These are phyloP conservation scores for Phytophthora cajani DNA, from an alignment of 352 stramenopile genomes.

Conservation along the genomic window DNA sequence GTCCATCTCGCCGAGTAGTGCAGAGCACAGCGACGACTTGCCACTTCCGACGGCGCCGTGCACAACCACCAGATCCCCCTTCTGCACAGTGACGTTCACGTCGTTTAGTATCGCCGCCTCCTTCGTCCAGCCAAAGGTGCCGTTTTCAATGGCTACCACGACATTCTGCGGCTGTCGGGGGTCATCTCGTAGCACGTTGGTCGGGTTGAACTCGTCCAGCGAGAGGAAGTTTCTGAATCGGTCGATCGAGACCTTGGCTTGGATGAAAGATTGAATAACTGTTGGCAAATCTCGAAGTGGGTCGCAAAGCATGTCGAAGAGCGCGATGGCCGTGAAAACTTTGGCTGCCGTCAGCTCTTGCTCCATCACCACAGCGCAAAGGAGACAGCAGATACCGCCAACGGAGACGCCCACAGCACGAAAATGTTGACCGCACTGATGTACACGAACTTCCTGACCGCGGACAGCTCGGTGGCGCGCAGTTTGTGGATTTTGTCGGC, in stretches of 20 bases:
- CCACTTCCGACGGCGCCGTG: slow-evolving; percentile 53
- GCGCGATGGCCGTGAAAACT: slow-evolving; percentile 57
- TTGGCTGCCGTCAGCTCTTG: slow-evolving; percentile 53
- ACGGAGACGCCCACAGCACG: slow-evolving; percentile 51
- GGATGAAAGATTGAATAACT: slow-evolving; percentile 46
- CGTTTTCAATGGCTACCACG: slow-evolving; percentile 34
- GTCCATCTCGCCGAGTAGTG: slow-evolving; percentile 87
- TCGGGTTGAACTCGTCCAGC: slow-evolving; percentile 28
- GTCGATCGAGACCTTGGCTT: slow-evolving; percentile 42
- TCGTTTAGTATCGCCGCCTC: slow-evolving; percentile 33
- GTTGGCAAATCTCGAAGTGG: slow-evolving; percentile 43
- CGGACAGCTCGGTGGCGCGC: slow-evolving; percentile 84
- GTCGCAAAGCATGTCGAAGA: slow-evolving; percentile 54
- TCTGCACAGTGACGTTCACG: slow-evolving; percentile 46
- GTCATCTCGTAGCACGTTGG: slow-evolving; percentile 27
- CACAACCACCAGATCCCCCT: slow-evolving; percentile 60
- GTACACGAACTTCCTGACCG: slow-evolving; percentile 71
- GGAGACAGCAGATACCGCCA: slow-evolving; percentile 53
- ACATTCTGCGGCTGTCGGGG: slow-evolving; percentile 9
- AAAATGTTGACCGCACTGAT: slow-evolving; percentile 57
- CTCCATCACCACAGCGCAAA: slow-evolving; percentile 51
- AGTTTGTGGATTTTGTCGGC: slow-evolving; percentile 72
- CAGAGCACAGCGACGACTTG: slow-evolving; percentile 64
- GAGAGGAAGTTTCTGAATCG: slow-evolving; percentile 48
- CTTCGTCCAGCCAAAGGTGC: slow-evolving; percentile 44